Evolutionary conservation across 768 basidiomycete genomes (phyloP).

Genomic region (Sutorius australiensis): DNA sequence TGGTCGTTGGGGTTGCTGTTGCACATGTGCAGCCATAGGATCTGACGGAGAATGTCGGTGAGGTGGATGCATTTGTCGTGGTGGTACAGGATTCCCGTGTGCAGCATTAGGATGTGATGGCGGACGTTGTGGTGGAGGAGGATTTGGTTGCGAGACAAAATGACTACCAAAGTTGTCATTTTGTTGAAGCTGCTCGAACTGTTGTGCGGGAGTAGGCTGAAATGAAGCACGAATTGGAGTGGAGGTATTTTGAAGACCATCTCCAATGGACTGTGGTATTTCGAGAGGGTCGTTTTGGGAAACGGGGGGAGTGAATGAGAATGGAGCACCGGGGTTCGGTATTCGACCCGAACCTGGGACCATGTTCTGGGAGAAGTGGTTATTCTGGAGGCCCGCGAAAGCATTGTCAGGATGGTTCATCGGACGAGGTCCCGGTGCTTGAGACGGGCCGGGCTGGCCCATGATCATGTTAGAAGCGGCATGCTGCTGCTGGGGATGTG

Average conservation of each 20-base stretch:
- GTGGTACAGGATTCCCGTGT: slow-evolving; percentile 30
- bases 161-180: slow-evolving; percentile 31
- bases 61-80: slow-evolving; percentile 34
- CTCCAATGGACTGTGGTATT: slow-evolving; percentile 40
- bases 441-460: slow-evolving; percentile 29
- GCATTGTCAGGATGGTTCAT: slow-evolving; percentile 47
- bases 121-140: slow-evolving; percentile 39
- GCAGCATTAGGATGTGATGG: slow-evolving; percentile 39
- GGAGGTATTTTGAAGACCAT: slow-evolving; percentile 38
- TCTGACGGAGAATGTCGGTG: slow-evolving; percentile 49
- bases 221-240: slow-evolving; percentile 39
- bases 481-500: slow-evolving; percentile 29
- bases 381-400: slow-evolving; percentile 42
- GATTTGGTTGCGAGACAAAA: slow-evolving; percentile 38
- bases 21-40: slow-evolving; percentile 38
- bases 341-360: slow-evolving; percentile 35
- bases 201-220: slow-evolving; percentile 61
- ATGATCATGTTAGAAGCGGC: slow-evolving; percentile 29
- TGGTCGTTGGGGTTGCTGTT: slow-evolving; percentile 45
- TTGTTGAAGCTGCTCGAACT: slow-evolving; percentile 54
- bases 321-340: slow-evolving; percentile 32
- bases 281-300: slow-evolving; percentile 49
- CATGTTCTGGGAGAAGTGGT: slow-evolving; percentile 31
- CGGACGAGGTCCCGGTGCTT: slow-evolving; percentile 30
- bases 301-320: slow-evolving; percentile 45